These are phyloP conservation scores for Salix viminalis DNA, from an alignment of 345 rosid species.

Conservation along the genomic window DNA sequence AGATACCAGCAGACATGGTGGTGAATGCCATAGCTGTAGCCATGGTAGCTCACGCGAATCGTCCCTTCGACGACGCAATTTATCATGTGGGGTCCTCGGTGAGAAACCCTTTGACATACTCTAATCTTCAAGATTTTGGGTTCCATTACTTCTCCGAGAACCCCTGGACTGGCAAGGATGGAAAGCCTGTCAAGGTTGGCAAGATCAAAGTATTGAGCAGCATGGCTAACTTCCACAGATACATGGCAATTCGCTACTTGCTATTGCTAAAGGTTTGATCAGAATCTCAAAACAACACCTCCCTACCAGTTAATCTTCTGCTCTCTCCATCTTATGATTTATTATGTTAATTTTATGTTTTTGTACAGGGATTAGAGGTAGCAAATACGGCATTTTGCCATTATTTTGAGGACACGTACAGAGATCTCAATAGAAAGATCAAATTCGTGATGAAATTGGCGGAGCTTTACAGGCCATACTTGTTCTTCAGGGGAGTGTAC, in stretches of 20 bases:
- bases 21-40: constrained; percentile 40
- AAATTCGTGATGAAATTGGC: constrained; percentile 55
- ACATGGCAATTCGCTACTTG: constrained; percentile 65
- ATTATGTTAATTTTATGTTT: not conserved
- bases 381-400: constrained; percentile 47
- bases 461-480: constrained; percentile 75
- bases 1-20: constrained; percentile 48
- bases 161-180: constrained; percentile 82
- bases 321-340: not conserved
- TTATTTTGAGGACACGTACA: constrained; percentile 34
- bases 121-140: constrained; percentile 38
- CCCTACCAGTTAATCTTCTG: not conserved
- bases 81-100: constrained; percentile 81
- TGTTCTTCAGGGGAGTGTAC: constrained; percentile 72
- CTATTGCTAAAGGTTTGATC: constrained; percentile 53
- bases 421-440: constrained; percentile 48
- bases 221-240: constrained; percentile 73
- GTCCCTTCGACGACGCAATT: constrained; percentile 20
- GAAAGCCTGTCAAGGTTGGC: constrained; percentile 54
- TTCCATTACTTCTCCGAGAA: constrained; percentile 48
- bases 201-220: constrained; percentile 38
- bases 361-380: constrained; percentile 39
- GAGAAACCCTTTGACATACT: constrained; percentile 43
- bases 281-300: not conserved
- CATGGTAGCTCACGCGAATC: constrained; percentile 31